Base-by-base conservation (phyloP, 2,329 filamentous ascomycete species). In the Exophiala sideris region DNA sequence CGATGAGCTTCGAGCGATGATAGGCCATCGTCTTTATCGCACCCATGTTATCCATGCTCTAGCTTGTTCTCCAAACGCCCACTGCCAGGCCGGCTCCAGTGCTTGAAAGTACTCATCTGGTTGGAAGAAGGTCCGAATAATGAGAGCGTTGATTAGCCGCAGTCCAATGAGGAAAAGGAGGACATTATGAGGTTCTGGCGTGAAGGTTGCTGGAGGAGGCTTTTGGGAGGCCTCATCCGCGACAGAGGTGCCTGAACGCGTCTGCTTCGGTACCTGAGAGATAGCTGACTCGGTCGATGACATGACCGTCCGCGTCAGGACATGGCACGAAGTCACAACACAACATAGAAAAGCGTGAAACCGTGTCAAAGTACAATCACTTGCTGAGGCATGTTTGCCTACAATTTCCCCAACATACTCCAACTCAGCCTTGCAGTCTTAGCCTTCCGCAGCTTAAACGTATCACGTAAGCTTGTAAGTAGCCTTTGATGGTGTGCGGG, bases 101-200 rank as follows among this genome's bases (percentile, higher is more conserved):
- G 91, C 88, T 69, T 99, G 94, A 67, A 94, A 99, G 76, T 89
- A 97, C 72, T 99, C 94, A 75, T 99, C 94, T 24, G 94, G 94
- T 71, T 99, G 94, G 74, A 99, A 99, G 71, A 96, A 99, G 16
- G 94, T 97, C 61, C 82, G 78, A 53, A 95, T 77, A 58, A 79
- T 83, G 64, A 94, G 78, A 32, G 90, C 85, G 73, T 96, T 96
- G 68, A 88, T 70, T 60, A 92, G 79, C 50, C 94, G 89, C 59
- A 95, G 81, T 38, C 82, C 77, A 62, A 96, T 45, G 14, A 78
- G 67, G 50, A 68, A 69, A 18, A 75, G 64, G 49, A 76, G 64
- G 53, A 74, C 59, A 48, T 52, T 55, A n/a, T 58, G 52, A 32
- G 48, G n/a, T 5, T 52, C 46, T 3, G 48, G 3, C 7, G 21